Evolutionary conservation across 2,329 filamentous ascomycete species (phyloP).

Genomic region (Polytolypa hystricis): DNA sequence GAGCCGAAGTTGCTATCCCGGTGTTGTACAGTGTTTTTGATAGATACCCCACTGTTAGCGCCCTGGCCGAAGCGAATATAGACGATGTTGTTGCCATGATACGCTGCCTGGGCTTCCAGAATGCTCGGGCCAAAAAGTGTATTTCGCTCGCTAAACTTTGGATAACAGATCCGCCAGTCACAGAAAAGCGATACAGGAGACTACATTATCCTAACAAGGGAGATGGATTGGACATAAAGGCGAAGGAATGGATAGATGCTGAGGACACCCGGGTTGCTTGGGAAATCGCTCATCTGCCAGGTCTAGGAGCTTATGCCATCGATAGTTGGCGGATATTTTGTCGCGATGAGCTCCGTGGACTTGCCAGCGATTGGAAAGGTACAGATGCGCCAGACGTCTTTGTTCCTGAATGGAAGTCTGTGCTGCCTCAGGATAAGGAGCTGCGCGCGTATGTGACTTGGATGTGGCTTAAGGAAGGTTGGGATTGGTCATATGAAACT

Average conservation of each 20-base stretch:
- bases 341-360: constrained; percentile 60
- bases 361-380: constrained; percentile 57
- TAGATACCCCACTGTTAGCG: constrained; percentile 54
- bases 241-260: constrained; percentile 38
- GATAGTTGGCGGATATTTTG: constrained; percentile 95
- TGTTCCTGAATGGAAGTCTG: constrained; percentile 84
- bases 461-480: constrained; percentile 86
- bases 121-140: constrained; percentile 55
- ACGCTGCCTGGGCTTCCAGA: constrained; percentile 58
- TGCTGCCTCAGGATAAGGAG: constrained; percentile 75
- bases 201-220: constrained; percentile 43
- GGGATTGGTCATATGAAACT: constrained; percentile 64
- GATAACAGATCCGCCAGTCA: constrained; percentile 50
- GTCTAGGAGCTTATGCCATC: constrained; percentile 64
- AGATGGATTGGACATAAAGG: constrained; percentile 39
- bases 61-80: constrained; percentile 48
- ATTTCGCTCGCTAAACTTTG: constrained; percentile 61
- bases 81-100: constrained; percentile 53
- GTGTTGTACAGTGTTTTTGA: constrained; percentile 58
- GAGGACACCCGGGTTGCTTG: constrained; percentile 48
- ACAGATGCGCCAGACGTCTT: constrained; percentile 41
- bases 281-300: constrained; percentile 78
- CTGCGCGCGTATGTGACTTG: constrained; percentile 75
- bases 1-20: constrained; percentile 63
- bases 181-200: constrained; percentile 46